These are phyloP conservation scores for Mortierella sp. DNA, from an alignment of 371 early-diverging fungal species.

Conservation along the genomic window DNA sequence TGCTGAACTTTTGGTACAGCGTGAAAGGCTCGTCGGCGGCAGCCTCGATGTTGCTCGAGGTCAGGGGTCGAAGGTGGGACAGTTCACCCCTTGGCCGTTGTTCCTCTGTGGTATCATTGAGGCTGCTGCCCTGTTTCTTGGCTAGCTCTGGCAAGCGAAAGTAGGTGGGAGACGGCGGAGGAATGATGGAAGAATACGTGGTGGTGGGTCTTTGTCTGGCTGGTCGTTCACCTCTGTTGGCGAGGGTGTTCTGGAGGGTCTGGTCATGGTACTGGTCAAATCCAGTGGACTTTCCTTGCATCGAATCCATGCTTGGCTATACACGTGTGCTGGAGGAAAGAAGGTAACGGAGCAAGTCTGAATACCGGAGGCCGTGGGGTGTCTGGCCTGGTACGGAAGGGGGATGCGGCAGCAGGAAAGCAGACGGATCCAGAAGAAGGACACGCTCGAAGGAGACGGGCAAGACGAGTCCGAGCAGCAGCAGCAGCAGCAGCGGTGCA, in stretches of 20 bases:
- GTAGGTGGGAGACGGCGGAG: slow-evolving; percentile 51
- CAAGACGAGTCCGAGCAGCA: too few relatives aligned
- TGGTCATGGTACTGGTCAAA: slow-evolving; percentile 22
- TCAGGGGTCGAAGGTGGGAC: slow-evolving; percentile 41
- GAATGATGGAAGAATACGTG: slow-evolving; percentile 41
- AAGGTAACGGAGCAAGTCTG: too few relatives aligned
- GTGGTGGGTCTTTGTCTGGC: slow-evolving; percentile 45
- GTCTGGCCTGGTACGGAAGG: too few relatives aligned
- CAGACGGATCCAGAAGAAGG: too few relatives aligned
- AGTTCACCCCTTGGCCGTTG: slow-evolving; percentile 20
- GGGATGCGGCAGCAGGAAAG: too few relatives aligned
- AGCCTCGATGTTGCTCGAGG: too few relatives aligned
- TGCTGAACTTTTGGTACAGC: slow-evolving; percentile 41
- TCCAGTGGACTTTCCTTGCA: slow-evolving; percentile 14
- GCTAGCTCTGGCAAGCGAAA: slow-evolving; percentile 32
- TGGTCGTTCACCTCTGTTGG: slow-evolving; percentile 37
- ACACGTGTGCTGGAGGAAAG: not conserved
- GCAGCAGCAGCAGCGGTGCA: too few relatives aligned
- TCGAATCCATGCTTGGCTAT: not conserved
- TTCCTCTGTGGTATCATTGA: not conserved
- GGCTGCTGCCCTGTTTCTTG: not conserved
- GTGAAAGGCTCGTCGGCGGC: slow-evolving; percentile 11
- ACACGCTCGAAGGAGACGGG: too few relatives aligned
- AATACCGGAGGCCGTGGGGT: too few relatives aligned
- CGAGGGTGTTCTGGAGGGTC: slow-evolving; percentile 43